Conservation (phyloP, 108 stramenopile species). For the Pseudonitzschia multiseries region DNA sequence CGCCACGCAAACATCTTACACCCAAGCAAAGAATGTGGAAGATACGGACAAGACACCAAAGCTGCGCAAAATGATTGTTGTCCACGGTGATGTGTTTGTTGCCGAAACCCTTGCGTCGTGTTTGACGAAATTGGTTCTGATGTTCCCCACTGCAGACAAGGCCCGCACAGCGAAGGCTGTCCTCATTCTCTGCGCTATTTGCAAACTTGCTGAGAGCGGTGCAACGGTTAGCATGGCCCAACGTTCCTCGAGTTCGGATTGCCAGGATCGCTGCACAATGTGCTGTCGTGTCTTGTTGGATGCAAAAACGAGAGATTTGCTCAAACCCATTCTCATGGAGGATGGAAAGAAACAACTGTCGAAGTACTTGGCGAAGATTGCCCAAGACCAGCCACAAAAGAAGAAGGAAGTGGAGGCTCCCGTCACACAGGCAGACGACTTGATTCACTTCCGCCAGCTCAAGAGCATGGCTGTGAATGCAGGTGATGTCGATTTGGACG, state of each 20-base stretch:
- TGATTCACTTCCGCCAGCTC: constrained; percentile 99
- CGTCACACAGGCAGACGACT: constrained; percentile 90
- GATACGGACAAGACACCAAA: constrained; percentile 69
- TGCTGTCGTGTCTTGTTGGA: constrained; percentile 89
- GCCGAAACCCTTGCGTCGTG: constrained; percentile 84
- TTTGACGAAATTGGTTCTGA: constrained; percentile 93
- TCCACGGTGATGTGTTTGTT: constrained; percentile 90
- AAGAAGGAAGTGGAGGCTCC: constrained; percentile 44
- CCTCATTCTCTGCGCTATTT: constrained; percentile 82
- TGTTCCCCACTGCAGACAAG: constrained; percentile 70
- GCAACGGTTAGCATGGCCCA: constrained; percentile 63
- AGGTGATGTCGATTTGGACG: constrained; percentile 96
- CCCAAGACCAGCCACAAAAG: constrained; percentile 40
- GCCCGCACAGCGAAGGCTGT: constrained; percentile 73
- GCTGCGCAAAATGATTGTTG: constrained; percentile 87
- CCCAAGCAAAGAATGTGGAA: constrained; percentile 45
- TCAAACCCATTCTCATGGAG: constrained; percentile 69
- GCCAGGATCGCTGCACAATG: constrained; percentile 88
- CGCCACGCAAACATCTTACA: constrained; percentile 93
- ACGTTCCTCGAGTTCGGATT: constrained; percentile 81
- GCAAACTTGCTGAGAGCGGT: constrained; percentile 79
- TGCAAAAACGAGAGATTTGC: constrained; percentile 70
- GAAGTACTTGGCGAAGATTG: constrained; percentile 66
- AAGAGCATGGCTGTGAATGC: constrained; percentile 78
- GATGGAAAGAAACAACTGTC: constrained; percentile 79